Percentiles rank a stretch among this genome's conserved stretches.
These are phyloP conservation scores for Malassezia globosa DNA, from an alignment of 1,284 basidiomycete species.

Conservation along the genomic window DNA sequence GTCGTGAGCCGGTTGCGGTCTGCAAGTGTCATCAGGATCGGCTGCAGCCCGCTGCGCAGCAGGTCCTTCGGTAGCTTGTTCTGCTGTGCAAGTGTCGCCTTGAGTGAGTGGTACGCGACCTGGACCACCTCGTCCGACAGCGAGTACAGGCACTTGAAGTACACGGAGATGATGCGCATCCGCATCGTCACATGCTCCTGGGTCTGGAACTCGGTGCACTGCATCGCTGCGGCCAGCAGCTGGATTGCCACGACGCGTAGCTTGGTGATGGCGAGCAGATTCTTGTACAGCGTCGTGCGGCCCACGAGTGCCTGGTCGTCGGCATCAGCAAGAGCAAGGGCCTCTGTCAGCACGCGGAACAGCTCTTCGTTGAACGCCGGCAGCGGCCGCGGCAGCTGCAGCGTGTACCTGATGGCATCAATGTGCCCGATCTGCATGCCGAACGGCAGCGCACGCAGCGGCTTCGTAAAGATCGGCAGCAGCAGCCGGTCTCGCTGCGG, in stretches of 20 bases:
- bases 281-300: conserved; percentile 64
- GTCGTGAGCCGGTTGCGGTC: conserved; percentile 90
- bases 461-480: conserved; percentile 84
- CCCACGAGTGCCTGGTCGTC: conserved; percentile 75
- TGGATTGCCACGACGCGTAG: conserved; percentile 92
- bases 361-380: conserved; percentile 86
- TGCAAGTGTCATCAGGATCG: conserved; percentile 94
- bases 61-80: conserved; percentile 89
- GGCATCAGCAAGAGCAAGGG: conserved; percentile 85
- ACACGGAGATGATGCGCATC: conserved; percentile 81
- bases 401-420: conserved; percentile 85
- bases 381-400: conserved; percentile 66
- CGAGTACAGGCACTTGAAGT: conserved; percentile 98
- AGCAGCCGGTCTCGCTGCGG: conserved; percentile 81
- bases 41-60: conserved; percentile 83
- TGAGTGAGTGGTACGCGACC: conserved; percentile 84
- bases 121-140: conserved; percentile 85
- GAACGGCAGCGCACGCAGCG: conserved; percentile 88
- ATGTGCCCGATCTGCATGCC: conserved; percentile 96
- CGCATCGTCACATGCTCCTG: conserved; percentile 40
- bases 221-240: conserved; percentile 84
- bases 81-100: conserved; percentile 74
- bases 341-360: conserved; percentile 81
- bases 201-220: conserved; percentile 67
- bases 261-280: conserved; percentile 69